Conservation (phyloP, 2,329 filamentous ascomycete genomes). For the Colletotrichum navitas region DNA sequence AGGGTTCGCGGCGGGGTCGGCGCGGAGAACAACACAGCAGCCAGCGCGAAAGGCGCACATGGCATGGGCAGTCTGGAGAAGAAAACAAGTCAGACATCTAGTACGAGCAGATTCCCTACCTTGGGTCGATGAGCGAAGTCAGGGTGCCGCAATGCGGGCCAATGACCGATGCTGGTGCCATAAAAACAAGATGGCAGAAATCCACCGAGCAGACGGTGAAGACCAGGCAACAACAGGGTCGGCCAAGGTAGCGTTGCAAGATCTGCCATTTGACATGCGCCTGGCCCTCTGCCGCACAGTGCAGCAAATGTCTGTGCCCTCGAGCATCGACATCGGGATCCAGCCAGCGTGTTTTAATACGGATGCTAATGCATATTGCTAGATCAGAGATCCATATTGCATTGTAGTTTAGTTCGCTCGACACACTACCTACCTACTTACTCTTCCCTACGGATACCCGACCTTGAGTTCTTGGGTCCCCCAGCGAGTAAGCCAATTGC, state of each 20-base stretch:
- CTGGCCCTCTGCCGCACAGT: conserved; percentile 42
- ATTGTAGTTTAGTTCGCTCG: background rate
- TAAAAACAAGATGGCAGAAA: background rate
- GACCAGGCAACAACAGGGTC: conserved; percentile 23
- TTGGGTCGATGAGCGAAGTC: background rate
- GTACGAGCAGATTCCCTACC: background rate
- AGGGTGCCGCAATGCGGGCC: background rate
- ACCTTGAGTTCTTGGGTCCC: background rate
- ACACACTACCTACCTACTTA: background rate
- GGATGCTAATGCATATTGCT: conserved; percentile 14
- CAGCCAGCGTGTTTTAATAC: conserved; percentile 30
- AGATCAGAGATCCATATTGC: conserved; percentile 37
- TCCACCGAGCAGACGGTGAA: conserved; percentile 1
- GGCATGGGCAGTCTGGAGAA: background rate
- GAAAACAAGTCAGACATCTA: background rate
- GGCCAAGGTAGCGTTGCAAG: conserved; percentile 41
- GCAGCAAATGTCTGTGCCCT: conserved; percentile 39
- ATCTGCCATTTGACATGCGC: conserved; percentile 42
- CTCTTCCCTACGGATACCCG: conserved; percentile 3
- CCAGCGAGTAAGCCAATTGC: background rate
- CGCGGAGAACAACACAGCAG: conserved; percentile 1
- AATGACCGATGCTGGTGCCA: background rate
- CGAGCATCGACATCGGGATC: conserved; percentile 29
- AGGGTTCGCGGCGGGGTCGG: conserved; percentile 21
- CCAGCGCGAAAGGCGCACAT: no score